Evolutionary conservation across 305 asterid species (phyloP).

Genomic region (Rubia peregrina): DNA sequence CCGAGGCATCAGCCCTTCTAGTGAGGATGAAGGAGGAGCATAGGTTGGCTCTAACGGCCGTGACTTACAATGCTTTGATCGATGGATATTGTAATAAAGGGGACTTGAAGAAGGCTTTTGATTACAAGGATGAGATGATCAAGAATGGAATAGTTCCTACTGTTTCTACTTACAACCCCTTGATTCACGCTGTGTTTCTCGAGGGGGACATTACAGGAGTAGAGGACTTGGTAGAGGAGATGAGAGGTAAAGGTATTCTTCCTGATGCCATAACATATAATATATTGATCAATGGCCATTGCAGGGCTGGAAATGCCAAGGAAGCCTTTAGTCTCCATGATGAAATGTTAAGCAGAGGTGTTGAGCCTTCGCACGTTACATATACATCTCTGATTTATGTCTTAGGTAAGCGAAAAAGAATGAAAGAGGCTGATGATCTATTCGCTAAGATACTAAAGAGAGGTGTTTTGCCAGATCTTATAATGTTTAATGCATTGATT

Average conservation of each 20-base stretch:
- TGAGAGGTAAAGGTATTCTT: conserved; percentile 32
- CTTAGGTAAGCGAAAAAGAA: conserved; percentile 39
- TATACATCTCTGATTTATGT: conserved; percentile 42
- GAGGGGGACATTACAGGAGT: conserved; percentile 31
- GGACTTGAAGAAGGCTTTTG: conserved; percentile 38
- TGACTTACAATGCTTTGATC: conserved; percentile 43
- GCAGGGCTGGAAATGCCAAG: conserved; percentile 35
- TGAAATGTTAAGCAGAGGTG: conserved; percentile 42
- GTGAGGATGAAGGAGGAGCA: conserved; percentile 37
- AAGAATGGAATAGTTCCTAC: conserved; percentile 36
- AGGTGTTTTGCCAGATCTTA: conserved; percentile 43
- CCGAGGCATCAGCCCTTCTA: conserved; percentile 37
- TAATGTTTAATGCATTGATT: conserved; percentile 50
- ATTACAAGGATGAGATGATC: conserved; percentile 43
- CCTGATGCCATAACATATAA: conserved; percentile 47
- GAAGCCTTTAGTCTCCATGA: conserved; percentile 38
- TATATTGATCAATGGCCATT: conserved; percentile 37
- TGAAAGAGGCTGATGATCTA: conserved; percentile 50
- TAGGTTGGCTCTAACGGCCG: conserved; percentile 40
- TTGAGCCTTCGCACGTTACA: conserved; percentile 39
- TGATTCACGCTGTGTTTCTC: conserved; percentile 37
- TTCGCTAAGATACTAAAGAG: conserved; percentile 25
- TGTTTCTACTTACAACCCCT: conserved; percentile 43
- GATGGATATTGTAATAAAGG: conserved; percentile 42
- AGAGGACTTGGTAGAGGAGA: conserved; percentile 34